Percentiles rank a stretch among this genome's conserved stretches.
Conservation (phyloP, 2,329 filamentous ascomycete species). For the Coniochaeta ligniaria region DNA sequence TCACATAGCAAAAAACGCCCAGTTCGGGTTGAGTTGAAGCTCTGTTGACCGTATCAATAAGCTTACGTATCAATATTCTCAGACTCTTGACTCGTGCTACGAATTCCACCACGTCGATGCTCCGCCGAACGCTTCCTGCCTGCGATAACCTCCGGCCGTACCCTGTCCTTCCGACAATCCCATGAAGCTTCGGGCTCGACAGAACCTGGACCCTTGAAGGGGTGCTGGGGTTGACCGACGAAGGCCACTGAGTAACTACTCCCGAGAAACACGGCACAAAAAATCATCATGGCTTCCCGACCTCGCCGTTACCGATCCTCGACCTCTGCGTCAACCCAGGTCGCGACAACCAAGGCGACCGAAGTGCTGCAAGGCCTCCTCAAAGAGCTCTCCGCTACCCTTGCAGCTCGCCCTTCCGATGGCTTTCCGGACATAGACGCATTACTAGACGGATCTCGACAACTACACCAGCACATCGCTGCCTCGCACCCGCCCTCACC, state of each 20-base stretch:
- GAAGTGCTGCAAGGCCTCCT: slow-evolving; percentile 51
- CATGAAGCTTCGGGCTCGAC: slow-evolving; percentile 15
- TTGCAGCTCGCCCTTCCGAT: slow-evolving; percentile 22
- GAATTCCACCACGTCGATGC: slow-evolving; percentile 4
- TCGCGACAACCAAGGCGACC: slow-evolving; percentile 51
- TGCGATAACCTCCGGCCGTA: neutral
- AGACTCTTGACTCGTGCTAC: neutral
- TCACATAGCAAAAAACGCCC: neutral
- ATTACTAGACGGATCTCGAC: slow-evolving; percentile 50
- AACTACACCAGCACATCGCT: slow-evolving; percentile 57
- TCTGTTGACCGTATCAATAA: neutral
- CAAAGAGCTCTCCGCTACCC: slow-evolving; percentile 32
- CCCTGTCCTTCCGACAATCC: slow-evolving; percentile 5
- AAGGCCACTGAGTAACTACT: neutral
- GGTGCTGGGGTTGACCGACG: neutral
- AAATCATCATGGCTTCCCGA: slow-evolving; percentile 39
- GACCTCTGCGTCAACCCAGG: slow-evolving; percentile 51
- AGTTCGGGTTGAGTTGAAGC: neutral
- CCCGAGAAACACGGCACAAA: neutral
- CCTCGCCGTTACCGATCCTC: slow-evolving; percentile 56
- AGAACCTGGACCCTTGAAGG: slow-evolving; percentile 25
- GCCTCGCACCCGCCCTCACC: slow-evolving; percentile 37
- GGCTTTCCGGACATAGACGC: slow-evolving; percentile 41
- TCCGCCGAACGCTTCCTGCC: slow-evolving; percentile 8
- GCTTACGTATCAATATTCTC: neutral